Percentiles rank a stretch among this genome's conserved stretches.
phyloP scores from a whole-genome alignment of 805 yeast species.

The Saccharomyces mikatae region DNA sequence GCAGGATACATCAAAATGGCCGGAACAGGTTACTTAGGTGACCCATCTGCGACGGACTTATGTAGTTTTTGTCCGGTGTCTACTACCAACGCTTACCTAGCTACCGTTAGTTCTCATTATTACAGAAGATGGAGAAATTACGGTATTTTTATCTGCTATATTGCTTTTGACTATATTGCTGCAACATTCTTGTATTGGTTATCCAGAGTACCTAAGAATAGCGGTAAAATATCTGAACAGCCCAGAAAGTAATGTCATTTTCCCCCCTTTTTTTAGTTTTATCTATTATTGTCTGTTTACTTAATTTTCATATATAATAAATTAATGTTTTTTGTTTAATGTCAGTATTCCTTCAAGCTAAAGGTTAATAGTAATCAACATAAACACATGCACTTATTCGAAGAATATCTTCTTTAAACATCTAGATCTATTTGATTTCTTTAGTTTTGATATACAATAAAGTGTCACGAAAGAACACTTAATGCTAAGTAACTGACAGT shows the following conservation, averaged over 20 bases:
- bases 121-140: constrained; percentile 48
- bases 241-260: not conserved
- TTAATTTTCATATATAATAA: not conserved
- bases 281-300: not conserved
- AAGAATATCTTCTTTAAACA: not conserved
- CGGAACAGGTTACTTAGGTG: constrained; percentile 43
- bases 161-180: constrained; percentile 36
- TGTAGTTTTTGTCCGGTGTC: constrained; percentile 55
- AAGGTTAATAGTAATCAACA: not conserved
- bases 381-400: not conserved
- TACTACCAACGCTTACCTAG: constrained; percentile 52
- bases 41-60: constrained; percentile 38
- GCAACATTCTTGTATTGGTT: constrained; percentile 50
- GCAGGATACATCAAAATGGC: constrained; percentile 24
- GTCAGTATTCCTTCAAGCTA: not conserved
- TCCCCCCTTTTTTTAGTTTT: not conserved
- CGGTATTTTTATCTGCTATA: constrained; percentile 49
- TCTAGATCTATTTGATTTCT: not conserved
- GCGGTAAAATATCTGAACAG: constrained; percentile 3
- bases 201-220: constrained; percentile 63
- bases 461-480: not conserved
- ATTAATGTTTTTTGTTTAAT: not conserved
- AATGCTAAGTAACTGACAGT: constrained; percentile 6
- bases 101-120: constrained; percentile 33
- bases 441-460: not conserved